A percentile compares a stretch with the other conserved stretches of the same genome.
phyloP scores from a whole-genome alignment of 2,329 filamentous ascomycete genomes.

The Lecanicillium sp. region DNA sequence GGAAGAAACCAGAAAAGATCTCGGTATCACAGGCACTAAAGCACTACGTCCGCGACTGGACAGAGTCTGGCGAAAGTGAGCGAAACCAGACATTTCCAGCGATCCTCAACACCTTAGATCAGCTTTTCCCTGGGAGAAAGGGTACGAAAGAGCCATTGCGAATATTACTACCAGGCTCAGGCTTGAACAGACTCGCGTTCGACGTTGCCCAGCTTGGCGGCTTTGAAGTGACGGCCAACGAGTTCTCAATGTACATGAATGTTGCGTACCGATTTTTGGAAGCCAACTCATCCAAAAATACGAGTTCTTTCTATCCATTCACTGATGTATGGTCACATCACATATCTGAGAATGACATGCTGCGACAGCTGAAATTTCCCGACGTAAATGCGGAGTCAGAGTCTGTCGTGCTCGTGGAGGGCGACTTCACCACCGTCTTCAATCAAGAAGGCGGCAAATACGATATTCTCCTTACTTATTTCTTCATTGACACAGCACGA shows the following conservation, averaged over 20 bases:
- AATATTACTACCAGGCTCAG: constrained; percentile 43
- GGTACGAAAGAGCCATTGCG: constrained; percentile 16
- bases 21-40: constrained; percentile 46
- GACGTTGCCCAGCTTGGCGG: constrained; percentile 39
- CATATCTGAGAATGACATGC: constrained; percentile 35
- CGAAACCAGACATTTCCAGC: constrained; percentile 32
- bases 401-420: constrained; percentile 40
- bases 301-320: constrained; percentile 38
- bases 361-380: constrained; percentile 37
- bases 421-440: constrained; percentile 44
- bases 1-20: constrained; percentile 33
- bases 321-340: constrained; percentile 51
- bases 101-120: constrained; percentile 23
- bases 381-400: constrained; percentile 25
- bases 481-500: constrained; percentile 53
- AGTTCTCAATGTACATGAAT: constrained; percentile 52
- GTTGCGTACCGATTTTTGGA: constrained; percentile 42
- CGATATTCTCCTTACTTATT: constrained; percentile 46
- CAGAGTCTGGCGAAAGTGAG: constrained; percentile 36
- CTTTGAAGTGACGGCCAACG: constrained; percentile 46
- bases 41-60: constrained; percentile 51
- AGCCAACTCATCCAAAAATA: constrained; percentile 14
- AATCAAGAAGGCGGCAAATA: constrained; percentile 20
- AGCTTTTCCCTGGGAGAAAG: constrained; percentile 20
- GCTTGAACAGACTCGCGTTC: constrained; percentile 42